Conservation (phyloP, 768 basidiomycete genomes). For the Rhizopogon vulgaris region DNA sequence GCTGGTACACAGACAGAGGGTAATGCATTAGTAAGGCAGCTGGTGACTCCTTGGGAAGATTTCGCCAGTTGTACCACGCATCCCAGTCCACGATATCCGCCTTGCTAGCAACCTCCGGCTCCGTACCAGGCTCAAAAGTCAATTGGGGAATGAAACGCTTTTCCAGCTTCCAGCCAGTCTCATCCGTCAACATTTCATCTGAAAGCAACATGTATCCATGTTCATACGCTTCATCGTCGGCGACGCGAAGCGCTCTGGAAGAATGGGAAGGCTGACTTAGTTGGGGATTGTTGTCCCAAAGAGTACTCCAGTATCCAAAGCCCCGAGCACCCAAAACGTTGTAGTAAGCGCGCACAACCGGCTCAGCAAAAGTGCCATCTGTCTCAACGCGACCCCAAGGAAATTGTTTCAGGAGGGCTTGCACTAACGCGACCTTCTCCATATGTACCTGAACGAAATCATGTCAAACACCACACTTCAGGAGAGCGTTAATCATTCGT, state of each 20-base stretch:
- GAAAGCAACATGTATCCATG: constrained; percentile 29
- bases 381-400: constrained; percentile 38
- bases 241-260: constrained; percentile 2
- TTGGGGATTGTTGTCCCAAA: constrained; percentile 29
- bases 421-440: constrained; percentile 27
- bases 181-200: constrained; percentile 24
- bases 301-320: constrained; percentile 37
- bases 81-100: constrained; percentile 33
- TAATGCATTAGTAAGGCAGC: constrained; percentile 40
- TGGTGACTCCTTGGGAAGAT: constrained; percentile 35
- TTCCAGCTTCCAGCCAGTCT: constrained; percentile 32
- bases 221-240: constrained; percentile 18
- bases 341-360: constrained; percentile 30
- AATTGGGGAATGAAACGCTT: constrained; percentile 28
- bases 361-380: constrained; percentile 32
- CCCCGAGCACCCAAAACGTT: constrained; percentile 32
- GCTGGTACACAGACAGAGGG: constrained; percentile 34
- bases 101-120: constrained; percentile 21
- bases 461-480: background rate
- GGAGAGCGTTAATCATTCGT: background rate
- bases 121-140: constrained; percentile 21
- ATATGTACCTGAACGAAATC: constrained; percentile 27
- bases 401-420: constrained; percentile 29
- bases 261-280: constrained; percentile 8
- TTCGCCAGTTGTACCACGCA: constrained; percentile 41